phyloP scores from a whole-genome alignment of 768 basidiomycete species.

The Pleurotus ostreatus region DNA sequence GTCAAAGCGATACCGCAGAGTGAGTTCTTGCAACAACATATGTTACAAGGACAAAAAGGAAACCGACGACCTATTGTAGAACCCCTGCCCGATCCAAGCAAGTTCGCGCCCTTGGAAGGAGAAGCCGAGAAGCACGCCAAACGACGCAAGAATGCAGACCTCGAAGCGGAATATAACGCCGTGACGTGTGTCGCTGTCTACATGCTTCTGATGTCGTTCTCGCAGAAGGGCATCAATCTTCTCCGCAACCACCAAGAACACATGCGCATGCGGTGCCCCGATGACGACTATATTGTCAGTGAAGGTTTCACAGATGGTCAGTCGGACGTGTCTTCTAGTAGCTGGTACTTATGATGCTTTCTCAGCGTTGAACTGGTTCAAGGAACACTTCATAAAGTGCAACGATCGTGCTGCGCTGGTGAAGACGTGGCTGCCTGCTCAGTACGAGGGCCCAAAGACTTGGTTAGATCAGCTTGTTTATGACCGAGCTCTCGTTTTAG shows the following conservation, averaged over 20 bases:
- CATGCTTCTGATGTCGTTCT: slow-evolving; percentile 88
- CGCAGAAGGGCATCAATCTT: slow-evolving; percentile 88
- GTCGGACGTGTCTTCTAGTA: slow-evolving; percentile 9
- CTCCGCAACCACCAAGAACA: slow-evolving; percentile 77
- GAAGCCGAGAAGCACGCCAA: slow-evolving; percentile 70
- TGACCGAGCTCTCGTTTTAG: slow-evolving; percentile 84
- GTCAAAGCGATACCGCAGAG: slow-evolving; percentile 84
- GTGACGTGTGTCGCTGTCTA: slow-evolving; percentile 86
- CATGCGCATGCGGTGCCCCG: slow-evolving; percentile 74
- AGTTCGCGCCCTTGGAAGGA: slow-evolving; percentile 67
- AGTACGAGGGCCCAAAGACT: slow-evolving; percentile 76
- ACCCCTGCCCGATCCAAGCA: slow-evolving; percentile 75
- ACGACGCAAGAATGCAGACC: slow-evolving; percentile 66
- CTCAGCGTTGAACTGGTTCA: slow-evolving; percentile 84
- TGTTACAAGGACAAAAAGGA: not conserved
- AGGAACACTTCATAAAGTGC: slow-evolving; percentile 90
- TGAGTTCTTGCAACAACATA: slow-evolving; percentile 32
- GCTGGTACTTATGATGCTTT: slow-evolving; percentile 10
- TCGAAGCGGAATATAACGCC: slow-evolving; percentile 79
- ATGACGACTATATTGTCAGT: slow-evolving; percentile 71
- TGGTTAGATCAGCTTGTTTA: slow-evolving; percentile 92
- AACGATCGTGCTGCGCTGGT: slow-evolving; percentile 87
- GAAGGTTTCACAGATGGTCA: slow-evolving; percentile 78
- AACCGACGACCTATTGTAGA: slow-evolving; percentile 36
- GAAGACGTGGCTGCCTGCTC: slow-evolving; percentile 83